Conservation (phyloP, 768 basidiomycete genomes). For the Suillus hirtellus region DNA sequence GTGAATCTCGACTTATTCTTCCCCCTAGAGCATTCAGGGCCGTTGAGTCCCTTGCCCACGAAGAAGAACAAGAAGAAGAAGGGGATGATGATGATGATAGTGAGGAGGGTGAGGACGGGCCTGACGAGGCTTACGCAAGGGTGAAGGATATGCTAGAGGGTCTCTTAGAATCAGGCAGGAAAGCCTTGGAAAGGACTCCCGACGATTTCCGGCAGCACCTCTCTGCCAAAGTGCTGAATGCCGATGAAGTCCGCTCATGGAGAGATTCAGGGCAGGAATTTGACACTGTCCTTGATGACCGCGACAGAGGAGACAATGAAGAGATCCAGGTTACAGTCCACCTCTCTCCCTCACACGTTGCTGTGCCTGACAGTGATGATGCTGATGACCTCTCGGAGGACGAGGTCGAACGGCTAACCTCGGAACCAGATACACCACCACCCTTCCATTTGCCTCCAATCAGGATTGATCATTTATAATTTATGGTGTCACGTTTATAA, state of each 20-base stretch:
- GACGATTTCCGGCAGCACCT: conserved; percentile 52
- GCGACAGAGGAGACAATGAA: conserved; percentile 16
- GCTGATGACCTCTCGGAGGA: conserved; percentile 19
- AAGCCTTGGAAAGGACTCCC: conserved; percentile 60
- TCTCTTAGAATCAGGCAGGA: conserved; percentile 57
- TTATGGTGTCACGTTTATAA: conserved; percentile 12
- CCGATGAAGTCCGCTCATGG: conserved; percentile 71
- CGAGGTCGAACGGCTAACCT: conserved; percentile 31
- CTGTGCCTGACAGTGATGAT: conserved; percentile 21
- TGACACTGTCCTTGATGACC: conserved; percentile 15
- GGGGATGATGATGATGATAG: conserved; percentile 45
- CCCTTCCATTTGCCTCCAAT: conserved; percentile 39
- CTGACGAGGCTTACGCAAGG: conserved; percentile 62
- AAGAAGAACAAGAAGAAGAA: conserved; percentile 37
- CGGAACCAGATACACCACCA: conserved; percentile 18
- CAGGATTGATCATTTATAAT: conserved; percentile 37
- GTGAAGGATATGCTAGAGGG: conserved; percentile 63
- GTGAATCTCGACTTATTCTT: conserved; percentile 78
- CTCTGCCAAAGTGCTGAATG: conserved; percentile 66
- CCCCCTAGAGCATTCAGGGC: conserved; percentile 64
- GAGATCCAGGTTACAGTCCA: conserved; percentile 23
- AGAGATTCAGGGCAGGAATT: conserved; percentile 36
- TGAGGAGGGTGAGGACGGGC: conserved; percentile 40
- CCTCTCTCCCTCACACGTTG: conserved; percentile 20
- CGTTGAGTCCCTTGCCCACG: conserved; percentile 49